Evolutionary conservation across 225 moss, liverwort and hornwort species (phyloP).

Genomic region (Climacium dendroides): DNA sequence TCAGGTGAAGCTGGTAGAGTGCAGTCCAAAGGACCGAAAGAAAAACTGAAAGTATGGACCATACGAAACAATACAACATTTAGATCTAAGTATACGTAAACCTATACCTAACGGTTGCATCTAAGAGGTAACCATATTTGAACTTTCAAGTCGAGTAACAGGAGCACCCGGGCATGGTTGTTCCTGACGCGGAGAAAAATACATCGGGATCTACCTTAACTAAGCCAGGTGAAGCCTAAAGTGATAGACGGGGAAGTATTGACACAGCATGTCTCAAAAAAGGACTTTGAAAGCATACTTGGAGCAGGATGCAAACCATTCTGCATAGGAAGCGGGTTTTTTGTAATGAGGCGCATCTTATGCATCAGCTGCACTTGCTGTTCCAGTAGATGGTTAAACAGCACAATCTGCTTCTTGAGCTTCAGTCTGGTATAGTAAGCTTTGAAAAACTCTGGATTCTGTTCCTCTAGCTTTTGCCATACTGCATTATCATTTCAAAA

Average conservation of each 20-base stretch:
- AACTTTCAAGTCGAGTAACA: not conserved
- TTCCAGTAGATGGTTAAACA: slow-evolving; percentile 90
- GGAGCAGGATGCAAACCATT: slow-evolving; percentile 83
- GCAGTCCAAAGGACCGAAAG: not conserved
- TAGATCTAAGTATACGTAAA: not conserved
- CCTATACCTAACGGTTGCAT: not conserved
- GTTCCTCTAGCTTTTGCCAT: slow-evolving; percentile 97
- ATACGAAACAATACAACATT: not conserved
- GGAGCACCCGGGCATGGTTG: not conserved
- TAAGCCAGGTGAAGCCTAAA: not conserved
- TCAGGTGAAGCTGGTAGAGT: not conserved
- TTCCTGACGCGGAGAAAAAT: not conserved
- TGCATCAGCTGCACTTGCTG: slow-evolving; percentile 81
- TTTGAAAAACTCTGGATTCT: slow-evolving; percentile 96
- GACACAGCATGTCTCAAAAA: not conserved
- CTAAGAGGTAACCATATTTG: not conserved
- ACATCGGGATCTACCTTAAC: not conserved
- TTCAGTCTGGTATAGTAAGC: slow-evolving; percentile 97
- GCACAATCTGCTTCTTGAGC: slow-evolving; percentile 87
- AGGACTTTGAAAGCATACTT: slow-evolving; percentile 38
- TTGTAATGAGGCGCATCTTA: slow-evolving; percentile 80
- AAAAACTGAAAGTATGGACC: not conserved
- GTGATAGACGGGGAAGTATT: not conserved
- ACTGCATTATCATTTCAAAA: slow-evolving; percentile 35
- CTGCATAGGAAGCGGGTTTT: slow-evolving; percentile 72